Base-by-base conservation (phyloP, 345 rosid genomes). In the Cardamine chenopodiifolia region DNA sequence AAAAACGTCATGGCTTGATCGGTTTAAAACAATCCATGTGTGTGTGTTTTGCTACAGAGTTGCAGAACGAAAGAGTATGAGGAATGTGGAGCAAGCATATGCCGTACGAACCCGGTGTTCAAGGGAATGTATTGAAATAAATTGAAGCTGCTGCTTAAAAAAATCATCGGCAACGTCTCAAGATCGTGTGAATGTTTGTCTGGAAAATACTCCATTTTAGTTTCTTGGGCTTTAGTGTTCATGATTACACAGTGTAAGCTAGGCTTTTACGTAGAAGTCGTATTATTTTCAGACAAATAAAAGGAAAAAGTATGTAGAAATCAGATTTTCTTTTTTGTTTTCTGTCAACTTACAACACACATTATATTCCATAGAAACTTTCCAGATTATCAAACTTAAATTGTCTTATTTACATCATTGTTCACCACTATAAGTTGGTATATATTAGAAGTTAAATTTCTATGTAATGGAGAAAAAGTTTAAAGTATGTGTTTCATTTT, bases 71-170 rank as follows among this genome's bases (percentile, higher is more conserved):
- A 95, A 86, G 97, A 96, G 78, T 96, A 96, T 0, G 97, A 92
- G 71, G 99, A 96, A 81, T 86, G 83, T 63, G 99, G 99, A 77
- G 97, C 99, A 40, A 92, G 98, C 85, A 90, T 96, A 64, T 96
- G 99, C 80, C 99, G 99, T 19, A 86, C 99, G 59, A 96, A 96
- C 84, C 98, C 99, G n/a, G 94, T 92, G 58, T 96, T 96, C 85
- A 96, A 96, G 80, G 99, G 99, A 63, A 96, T 96, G 99, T 96
- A 86, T 78, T 96, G 78, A 77, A 58, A 92, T 92, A 98, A 90
- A 86, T 77, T 90, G 78, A 77, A 76, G 45, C 65, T 62, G 34
- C 20, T 69, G 63, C 44, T 6, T 44, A 42, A 47, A 67, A 8
- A 47, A 55, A 15, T 45, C 59, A 66, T 11, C 52, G 15, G 50